Base-by-base conservation (phyloP, 2,329 filamentous ascomycete species). In the Fusarium azukiicola region DNA sequence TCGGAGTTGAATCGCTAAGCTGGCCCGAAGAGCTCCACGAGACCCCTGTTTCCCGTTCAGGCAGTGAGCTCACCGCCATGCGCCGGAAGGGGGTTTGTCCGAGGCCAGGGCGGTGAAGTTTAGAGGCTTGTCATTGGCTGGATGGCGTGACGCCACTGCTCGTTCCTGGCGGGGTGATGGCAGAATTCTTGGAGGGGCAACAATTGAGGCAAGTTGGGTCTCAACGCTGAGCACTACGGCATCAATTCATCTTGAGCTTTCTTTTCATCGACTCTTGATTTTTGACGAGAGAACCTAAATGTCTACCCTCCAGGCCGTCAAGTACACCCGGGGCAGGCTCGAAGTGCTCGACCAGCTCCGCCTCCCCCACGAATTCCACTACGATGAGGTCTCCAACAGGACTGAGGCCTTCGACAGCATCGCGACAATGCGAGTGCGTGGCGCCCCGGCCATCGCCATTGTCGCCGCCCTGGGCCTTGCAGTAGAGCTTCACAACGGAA, bases 371-470 rank as follows among this genome's bases (percentile, higher is more conserved):
- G 93, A 96, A 81, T 94, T 96, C 84, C 93, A 96, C 86, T 98
- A 97, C 86, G 95, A 97, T 83, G 86, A 92, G 78, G 93, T 97
- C 69, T 91, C 91, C 42, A 95, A 93, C 16, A 93, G 94, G 77
- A 92, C 95, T 81, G 95, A 96, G 87, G 96, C 95, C 49, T 98
- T 96, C 88, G 94, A 96, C 85, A 96, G 95, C 82, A 98, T 98
- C 88, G 94, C 94, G 82, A 92, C 95, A 21, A 98, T 98, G 96
- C 89, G 94, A 66, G 94, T 95, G 11, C 94, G 96, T 83, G 96
- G 88, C 46, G 98, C 98, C 9, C 98, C 98, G 1, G 98, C 98
- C 61, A 99, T 99, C 86, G 98, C 98, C 58, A 99, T 99, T 79
- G 98, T 99, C n/a, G 98, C 98, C 32, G 96, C 96, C 27, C 92